Evolutionary conservation across 2,329 filamentous ascomycete genomes (phyloP).

Genomic region (Alternaria sp.): DNA sequence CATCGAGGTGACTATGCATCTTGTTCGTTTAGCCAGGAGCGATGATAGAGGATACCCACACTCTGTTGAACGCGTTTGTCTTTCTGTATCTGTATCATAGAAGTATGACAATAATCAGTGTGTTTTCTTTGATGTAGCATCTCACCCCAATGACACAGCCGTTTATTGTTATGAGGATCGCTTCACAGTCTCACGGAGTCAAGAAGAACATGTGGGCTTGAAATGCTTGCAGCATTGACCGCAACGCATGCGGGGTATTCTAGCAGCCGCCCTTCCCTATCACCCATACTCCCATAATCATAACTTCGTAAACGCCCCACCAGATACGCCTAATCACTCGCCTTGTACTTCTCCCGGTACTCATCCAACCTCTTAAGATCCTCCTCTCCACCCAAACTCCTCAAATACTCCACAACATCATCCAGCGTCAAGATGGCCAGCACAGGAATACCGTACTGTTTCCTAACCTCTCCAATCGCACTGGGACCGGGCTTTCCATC

Average conservation of each 20-base stretch:
- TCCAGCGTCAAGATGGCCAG: conserved; percentile 82
- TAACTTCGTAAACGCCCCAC: neutral
- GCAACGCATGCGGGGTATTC: neutral
- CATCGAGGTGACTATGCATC: neutral
- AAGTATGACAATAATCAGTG: neutral
- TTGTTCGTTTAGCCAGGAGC: neutral
- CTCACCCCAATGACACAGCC: neutral
- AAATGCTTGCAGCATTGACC: neutral
- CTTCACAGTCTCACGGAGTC: neutral
- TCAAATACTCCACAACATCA: conserved; percentile 67
- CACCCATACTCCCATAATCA: neutral
- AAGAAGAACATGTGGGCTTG: neutral
- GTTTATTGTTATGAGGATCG: neutral
- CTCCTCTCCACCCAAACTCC: conserved; percentile 52
- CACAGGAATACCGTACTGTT: conserved; percentile 83
- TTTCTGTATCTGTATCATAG: neutral
- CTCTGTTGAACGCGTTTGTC: neutral
- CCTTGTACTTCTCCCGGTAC: conserved; percentile 49
- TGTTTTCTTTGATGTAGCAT: neutral
- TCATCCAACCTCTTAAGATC: conserved; percentile 52
- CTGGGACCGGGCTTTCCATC: conserved; percentile 74
- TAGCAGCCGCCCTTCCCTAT: neutral
- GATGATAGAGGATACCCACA: neutral
- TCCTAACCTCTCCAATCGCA: conserved; percentile 83
- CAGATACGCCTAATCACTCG: conserved; percentile 38